These are phyloP conservation scores for Phellopilus nigrolimitatus DNA, from an alignment of 1,284 basidiomycete genomes.

Conservation along the genomic window DNA sequence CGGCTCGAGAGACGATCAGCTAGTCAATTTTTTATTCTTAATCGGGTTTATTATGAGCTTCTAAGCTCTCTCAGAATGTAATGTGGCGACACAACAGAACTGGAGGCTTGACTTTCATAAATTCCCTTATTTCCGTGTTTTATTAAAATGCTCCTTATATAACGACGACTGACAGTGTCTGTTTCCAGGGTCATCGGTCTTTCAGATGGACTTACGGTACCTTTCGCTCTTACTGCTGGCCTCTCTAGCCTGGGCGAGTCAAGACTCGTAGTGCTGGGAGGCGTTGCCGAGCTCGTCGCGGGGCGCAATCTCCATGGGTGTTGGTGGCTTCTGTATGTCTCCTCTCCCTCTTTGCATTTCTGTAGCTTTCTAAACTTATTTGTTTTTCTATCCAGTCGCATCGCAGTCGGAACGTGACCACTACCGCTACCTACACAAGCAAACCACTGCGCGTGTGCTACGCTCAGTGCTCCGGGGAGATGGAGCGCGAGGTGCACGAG, in stretches of 20 bases:
- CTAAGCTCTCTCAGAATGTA: too few species aligned
- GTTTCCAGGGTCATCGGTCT: constrained; percentile 81
- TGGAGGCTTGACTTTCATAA: too few species aligned
- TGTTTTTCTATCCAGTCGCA: constrained; percentile 49
- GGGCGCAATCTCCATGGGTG: constrained; percentile 97
- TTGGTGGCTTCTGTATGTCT: constrained; percentile 78
- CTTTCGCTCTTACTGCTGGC: constrained; percentile 86
- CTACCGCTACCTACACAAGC: constrained; percentile 76
- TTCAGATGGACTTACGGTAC: constrained; percentile 91
- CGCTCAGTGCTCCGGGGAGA: constrained; percentile 89
- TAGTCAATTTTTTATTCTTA: too few species aligned
- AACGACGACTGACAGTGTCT: too few species aligned
- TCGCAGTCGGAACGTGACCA: constrained; percentile 96
- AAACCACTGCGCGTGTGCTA: constrained; percentile 74
- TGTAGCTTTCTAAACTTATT: not conserved
- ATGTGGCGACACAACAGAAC: too few species aligned
- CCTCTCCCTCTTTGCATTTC: not conserved
- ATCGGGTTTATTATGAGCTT: too few species aligned
- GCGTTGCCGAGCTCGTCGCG: constrained; percentile 88
- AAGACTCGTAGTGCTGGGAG: constrained; percentile 84
- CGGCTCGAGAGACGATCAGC: too few species aligned
- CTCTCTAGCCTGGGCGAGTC: constrained; percentile 89
- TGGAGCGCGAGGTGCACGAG: constrained; percentile 90
- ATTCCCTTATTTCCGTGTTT: too few species aligned
- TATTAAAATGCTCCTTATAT: too few species aligned